Base-by-base conservation (phyloP, 1,284 basidiomycete species). In the Trichosporon asahii region DNA sequence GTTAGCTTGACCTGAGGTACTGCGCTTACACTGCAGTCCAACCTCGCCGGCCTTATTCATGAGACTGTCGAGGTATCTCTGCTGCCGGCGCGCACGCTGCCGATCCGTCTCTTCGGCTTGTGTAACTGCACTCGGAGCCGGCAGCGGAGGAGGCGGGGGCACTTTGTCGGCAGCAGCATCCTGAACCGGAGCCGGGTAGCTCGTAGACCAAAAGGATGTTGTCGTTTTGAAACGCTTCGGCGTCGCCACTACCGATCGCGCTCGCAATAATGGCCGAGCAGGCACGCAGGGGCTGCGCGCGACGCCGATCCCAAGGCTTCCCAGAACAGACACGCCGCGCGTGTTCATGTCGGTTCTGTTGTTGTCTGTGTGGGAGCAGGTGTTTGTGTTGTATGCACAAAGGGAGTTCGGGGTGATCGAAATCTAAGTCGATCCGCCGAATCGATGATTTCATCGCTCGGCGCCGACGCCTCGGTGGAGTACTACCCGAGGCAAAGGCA, bases 11-110 rank as follows among this genome's bases (percentile, higher is more conserved):
- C 25, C 0, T n/a, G 8, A 7, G 23, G 6, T 11, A 2, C 31
- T 33, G 25, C 29, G 78, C 81, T 70, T 68, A 82, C 82, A 83
- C 68, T 77, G 69, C 57, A 84, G 65, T 29, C 78, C 80, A 27
- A 84, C 72, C 72, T 84, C 82, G 14, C 82, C 82, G 1, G 83
- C 82, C 70, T 80, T 81, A 57, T 83, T 79, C 82, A 84, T 83
- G 61, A 84, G 68, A 68, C 79, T 81, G 68, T 83, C 78, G 53
- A 84, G 74, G 68, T 83, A 81, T 27, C 74, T 65, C 69, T 78
- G 73, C 66, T 78, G 78, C 66, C 72, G 74, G 49, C 40, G 31
- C 11, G 61, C 53, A 9, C 63, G 55, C 57, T 61, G 57, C 21
- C 65, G 46, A 66, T 66, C 69, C 37, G 57, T 18, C 57, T 31